Evolutionary conservation across 208 protist genomes (phyloP), one percentile per base, ranked within the genome.

Genomic region (Acanthamoeba divionensis): DNA sequence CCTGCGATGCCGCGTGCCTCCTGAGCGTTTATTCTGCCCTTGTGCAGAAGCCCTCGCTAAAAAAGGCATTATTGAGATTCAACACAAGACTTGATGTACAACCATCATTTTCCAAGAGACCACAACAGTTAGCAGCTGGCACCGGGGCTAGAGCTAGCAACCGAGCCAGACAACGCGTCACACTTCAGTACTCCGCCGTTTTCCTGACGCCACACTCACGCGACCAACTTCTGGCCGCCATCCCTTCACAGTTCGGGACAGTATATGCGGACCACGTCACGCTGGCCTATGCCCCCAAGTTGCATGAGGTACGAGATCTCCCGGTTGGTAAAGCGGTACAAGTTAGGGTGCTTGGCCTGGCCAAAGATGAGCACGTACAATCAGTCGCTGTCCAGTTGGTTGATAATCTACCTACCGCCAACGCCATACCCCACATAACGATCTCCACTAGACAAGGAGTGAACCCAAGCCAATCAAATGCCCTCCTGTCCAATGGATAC

Each of bases 241-340:
- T 83, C 50, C 73, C 73, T 62, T 18, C 73, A 31, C 18, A 21
- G 48, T 38, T 63, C 3, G 50, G 50, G 2, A 83, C 44, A 1
- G 73, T 83, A 3, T 29, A 54, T 33, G 44, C 48, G 50, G 48
- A 83, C n/a, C 73, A 83, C 73, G 73, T 83, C 21, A 83, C 73
- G 5, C 26, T 83, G 48, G 73, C 73, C 29, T 83, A 62, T 21
- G 73, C 73, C 1, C 73, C 73, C 67, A 65, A 45, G 73, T 26
- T 83, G 41, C 33, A 83, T 13, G n/a, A 24, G 21, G 47, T 83
- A 29, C 2, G 13, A 1, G 73, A 31, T 29, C 47, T 83, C 7
- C 47, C 73, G 2, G 73, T 83, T 9, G 73, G 73, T 21, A 38
- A 54, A 4, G 47, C 10, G 44, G 73, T 38, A 29, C 8, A 26